These are phyloP conservation scores for Kwoniella dejecticola DNA, from an alignment of 768 basidiomycete genomes.

Conservation along the genomic window DNA sequence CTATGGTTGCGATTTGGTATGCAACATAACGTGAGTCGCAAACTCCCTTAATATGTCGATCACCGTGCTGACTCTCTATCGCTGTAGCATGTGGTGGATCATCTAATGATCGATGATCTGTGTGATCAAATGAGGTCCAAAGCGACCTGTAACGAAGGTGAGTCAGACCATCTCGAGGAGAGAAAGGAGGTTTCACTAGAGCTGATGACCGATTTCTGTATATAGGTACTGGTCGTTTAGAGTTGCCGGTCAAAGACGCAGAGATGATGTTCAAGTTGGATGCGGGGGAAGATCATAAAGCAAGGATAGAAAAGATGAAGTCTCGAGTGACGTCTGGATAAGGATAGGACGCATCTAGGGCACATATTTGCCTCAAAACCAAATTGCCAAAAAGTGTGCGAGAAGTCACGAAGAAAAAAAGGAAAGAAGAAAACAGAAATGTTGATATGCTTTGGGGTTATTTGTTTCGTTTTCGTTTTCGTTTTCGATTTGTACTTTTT, in stretches of 20 bases:
- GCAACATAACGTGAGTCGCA: constrained; percentile 32
- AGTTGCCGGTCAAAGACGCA: constrained; percentile 13
- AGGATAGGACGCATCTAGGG: too few relatives aligned
- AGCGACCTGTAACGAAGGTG: constrained; percentile 48
- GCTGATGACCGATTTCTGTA: neutral
- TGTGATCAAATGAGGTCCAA: constrained; percentile 52
- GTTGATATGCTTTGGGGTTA: too few relatives aligned
- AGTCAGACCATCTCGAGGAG: constrained; percentile 13
- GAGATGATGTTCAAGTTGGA: constrained; percentile 12
- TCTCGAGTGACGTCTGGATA: constrained; percentile 15
- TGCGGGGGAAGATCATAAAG: neutral
- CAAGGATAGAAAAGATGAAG: constrained; percentile 13
- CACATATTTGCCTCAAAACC: too few relatives aligned
- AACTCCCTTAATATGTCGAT: too few relatives aligned
- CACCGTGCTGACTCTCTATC: too few relatives aligned
- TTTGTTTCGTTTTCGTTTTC: too few relatives aligned
- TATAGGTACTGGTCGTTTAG: constrained; percentile 1
- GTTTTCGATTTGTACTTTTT: too few relatives aligned
- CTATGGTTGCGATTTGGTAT: constrained; percentile 43
- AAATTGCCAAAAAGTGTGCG: too few relatives aligned
- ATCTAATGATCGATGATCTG: constrained; percentile 53
- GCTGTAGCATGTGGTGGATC: constrained; percentile 27
- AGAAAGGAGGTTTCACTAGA: neutral
- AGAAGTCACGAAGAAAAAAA: too few relatives aligned
- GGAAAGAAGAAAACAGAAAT: too few relatives aligned